Evolutionary conservation across 2,329 filamentous ascomycete genomes (phyloP).

Genomic region (Hypoxylon sp.): DNA sequence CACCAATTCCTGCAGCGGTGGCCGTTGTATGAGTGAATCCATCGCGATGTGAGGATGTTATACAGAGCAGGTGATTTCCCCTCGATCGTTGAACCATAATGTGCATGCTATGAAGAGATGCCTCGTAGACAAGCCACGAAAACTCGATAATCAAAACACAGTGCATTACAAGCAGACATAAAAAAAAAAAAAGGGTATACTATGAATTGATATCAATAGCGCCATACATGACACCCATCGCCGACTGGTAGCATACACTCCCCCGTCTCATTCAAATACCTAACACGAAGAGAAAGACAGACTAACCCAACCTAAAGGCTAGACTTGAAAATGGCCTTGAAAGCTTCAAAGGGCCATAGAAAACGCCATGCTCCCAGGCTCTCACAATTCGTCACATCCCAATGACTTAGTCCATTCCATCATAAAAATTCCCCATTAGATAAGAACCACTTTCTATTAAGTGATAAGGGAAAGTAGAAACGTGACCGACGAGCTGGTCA

Average conservation of each 20-base stretch:
- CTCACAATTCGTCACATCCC: slow-evolving; percentile 5
- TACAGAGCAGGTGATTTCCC: too few species aligned
- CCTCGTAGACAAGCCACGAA: neutral
- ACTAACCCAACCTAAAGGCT: too few species aligned
- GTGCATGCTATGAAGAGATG: too few species aligned
- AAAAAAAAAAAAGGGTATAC: slow-evolving; percentile 12
- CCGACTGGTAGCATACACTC: neutral
- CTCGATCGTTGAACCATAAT: too few species aligned
- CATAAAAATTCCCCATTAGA: slow-evolving; percentile 12
- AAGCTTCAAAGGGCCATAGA: neutral
- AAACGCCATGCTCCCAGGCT: slow-evolving; percentile 10
- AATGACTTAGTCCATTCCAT: slow-evolving; percentile 5
- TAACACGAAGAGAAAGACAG: slow-evolving; percentile 2
- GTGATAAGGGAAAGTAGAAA: neutral
- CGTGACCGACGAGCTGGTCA: slow-evolving; percentile 11
- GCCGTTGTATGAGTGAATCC: too few species aligned
- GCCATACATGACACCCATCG: slow-evolving; percentile 11
- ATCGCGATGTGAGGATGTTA: too few species aligned
- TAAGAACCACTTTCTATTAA: slow-evolving; percentile 1
- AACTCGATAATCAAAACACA: neutral
- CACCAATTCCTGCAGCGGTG: too few species aligned
- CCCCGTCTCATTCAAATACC: neutral
- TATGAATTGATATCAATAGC: slow-evolving; percentile 16
- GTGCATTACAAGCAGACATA: too few species aligned
- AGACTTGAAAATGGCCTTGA: neutral